Percentiles rank a stretch among this genome's conserved stretches.
phyloP scores from a whole-genome alignment of 2,329 filamentous ascomycete species.

The Claviceps arundinis region DNA sequence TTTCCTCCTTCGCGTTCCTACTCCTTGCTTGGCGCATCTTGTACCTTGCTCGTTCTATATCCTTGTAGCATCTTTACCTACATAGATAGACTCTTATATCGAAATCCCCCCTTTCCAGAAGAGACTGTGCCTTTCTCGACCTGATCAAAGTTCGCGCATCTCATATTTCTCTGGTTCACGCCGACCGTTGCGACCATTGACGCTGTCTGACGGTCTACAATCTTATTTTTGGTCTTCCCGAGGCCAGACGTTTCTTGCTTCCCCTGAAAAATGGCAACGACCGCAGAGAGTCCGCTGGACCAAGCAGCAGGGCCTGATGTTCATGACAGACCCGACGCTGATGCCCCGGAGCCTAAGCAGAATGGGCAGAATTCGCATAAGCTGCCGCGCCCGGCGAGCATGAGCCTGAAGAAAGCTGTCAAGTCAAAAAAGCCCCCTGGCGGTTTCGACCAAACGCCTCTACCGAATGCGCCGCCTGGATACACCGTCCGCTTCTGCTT shows the following conservation, averaged over 20 bases:
- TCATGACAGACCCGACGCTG: neutral
- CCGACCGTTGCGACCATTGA: neutral
- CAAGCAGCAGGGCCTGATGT: neutral
- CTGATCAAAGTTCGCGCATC: too few species aligned
- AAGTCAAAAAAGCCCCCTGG: constrained; percentile 44
- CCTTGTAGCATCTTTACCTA: too few species aligned
- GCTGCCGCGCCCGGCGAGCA: neutral
- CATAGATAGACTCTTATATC: too few species aligned
- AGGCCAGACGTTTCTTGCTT: neutral
- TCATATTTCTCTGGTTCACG: too few species aligned
- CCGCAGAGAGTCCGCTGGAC: neutral
- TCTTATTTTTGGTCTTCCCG: neutral
- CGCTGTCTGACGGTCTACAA: too few species aligned
- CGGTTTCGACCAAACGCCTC: constrained; percentile 66
- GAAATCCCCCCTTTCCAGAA: too few species aligned
- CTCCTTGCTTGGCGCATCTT: too few species aligned
- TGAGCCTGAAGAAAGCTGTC: constrained; percentile 13
- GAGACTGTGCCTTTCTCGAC: too few species aligned
- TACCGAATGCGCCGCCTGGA: constrained; percentile 60
- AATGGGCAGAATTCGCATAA: neutral
- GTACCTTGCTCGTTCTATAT: too few species aligned
- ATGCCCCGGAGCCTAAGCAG: neutral
- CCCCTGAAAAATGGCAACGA: neutral
- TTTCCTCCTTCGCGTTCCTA: too few species aligned
- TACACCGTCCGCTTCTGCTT: constrained; percentile 81